A percentile compares a stretch with the other conserved stretches of the same genome.
These are phyloP conservation scores for Mycosphaerella sp. DNA, from an alignment of 2,329 filamentous ascomycete genomes.

Conservation along the genomic window DNA sequence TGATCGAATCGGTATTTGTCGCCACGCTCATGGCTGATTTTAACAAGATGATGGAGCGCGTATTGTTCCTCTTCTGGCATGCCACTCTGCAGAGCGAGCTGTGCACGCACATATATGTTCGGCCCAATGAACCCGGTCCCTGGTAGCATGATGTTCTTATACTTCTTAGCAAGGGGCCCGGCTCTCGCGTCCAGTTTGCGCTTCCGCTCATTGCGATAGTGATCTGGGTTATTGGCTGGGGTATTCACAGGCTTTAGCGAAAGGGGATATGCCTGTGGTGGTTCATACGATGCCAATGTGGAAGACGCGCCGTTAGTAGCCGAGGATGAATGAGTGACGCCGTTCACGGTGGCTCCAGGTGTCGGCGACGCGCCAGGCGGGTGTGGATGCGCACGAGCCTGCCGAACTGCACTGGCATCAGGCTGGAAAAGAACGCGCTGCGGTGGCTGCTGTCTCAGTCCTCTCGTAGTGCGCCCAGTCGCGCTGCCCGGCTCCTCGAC, in stretches of 20 bases:
- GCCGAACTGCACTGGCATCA: constrained; percentile 60
- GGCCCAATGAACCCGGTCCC: constrained; percentile 62
- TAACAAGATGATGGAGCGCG: constrained; percentile 85
- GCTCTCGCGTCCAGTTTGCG: constrained; percentile 37
- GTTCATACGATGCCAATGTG: constrained; percentile 63
- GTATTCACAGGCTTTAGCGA: constrained; percentile 68
- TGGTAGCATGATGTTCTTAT: constrained; percentile 53
- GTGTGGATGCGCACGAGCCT: constrained; percentile 48
- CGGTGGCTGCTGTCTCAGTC: constrained; percentile 66
- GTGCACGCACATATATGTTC: constrained; percentile 85
- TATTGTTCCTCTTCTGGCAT: constrained; percentile 82
- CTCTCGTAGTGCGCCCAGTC: constrained; percentile 30
- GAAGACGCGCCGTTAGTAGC: constrained; percentile 34
- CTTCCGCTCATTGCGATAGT: constrained; percentile 56
- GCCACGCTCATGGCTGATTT: constrained; percentile 88
- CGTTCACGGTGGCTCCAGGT: constrained; percentile 46
- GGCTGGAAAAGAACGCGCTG: constrained; percentile 81
- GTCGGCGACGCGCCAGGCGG: constrained; percentile 37
- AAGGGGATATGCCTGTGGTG: constrained; percentile 55
- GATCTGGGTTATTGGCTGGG: constrained; percentile 64
- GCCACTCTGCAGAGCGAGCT: constrained; percentile 74
- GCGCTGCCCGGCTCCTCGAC: constrained; percentile 45
- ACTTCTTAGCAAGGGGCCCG: constrained; percentile 40
- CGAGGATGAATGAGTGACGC: constrained; percentile 33
- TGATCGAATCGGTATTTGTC: constrained; percentile 95